phyloP scores from a whole-genome alignment of 495 filamentous ascomycete species.

The Terfezia boudieri region DNA sequence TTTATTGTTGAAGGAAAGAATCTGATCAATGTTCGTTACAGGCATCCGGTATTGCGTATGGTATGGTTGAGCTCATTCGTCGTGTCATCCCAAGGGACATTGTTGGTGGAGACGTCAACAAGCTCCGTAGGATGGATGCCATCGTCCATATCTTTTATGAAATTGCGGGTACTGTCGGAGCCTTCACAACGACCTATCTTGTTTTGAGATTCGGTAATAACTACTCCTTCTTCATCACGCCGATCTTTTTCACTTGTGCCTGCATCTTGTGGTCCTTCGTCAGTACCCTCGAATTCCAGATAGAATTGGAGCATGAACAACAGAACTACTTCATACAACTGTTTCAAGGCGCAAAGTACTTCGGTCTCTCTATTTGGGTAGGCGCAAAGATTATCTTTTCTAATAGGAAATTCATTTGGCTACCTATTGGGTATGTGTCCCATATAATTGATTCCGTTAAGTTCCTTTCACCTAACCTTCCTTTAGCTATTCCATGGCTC shows the following conservation, averaged over 20 bases:
- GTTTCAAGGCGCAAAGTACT: slow-evolving; percentile 17
- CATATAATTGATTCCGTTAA: background rate
- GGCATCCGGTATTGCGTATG: slow-evolving; percentile 15
- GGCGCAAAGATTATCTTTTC: slow-evolving; percentile 19
- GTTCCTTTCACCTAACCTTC: slow-evolving; percentile 4
- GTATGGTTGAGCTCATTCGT: slow-evolving; percentile 28
- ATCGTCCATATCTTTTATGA: slow-evolving; percentile 28
- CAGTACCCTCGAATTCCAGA: slow-evolving; percentile 15
- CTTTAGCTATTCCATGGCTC: too few species aligned
- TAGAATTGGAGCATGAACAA: slow-evolving; percentile 1
- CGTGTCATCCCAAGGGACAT: slow-evolving; percentile 26
- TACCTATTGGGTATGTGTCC: slow-evolving; percentile 20
- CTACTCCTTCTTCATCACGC: slow-evolving; percentile 24
- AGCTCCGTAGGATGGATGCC: slow-evolving; percentile 25
- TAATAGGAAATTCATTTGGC: slow-evolving; percentile 23
- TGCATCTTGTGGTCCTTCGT: slow-evolving; percentile 23
- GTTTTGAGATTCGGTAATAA: slow-evolving; percentile 23
- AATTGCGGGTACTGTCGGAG: slow-evolving; percentile 22
- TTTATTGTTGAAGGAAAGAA: background rate
- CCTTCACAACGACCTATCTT: slow-evolving; percentile 23
- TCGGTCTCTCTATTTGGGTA: slow-evolving; percentile 21
- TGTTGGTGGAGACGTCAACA: slow-evolving; percentile 25
- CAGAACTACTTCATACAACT: background rate
- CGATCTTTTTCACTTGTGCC: slow-evolving; percentile 21
- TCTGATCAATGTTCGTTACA: background rate